These are phyloP conservation scores for Dactylellina leptospora DNA, from an alignment of 2,329 filamentous ascomycete genomes.

Conservation along the genomic window DNA sequence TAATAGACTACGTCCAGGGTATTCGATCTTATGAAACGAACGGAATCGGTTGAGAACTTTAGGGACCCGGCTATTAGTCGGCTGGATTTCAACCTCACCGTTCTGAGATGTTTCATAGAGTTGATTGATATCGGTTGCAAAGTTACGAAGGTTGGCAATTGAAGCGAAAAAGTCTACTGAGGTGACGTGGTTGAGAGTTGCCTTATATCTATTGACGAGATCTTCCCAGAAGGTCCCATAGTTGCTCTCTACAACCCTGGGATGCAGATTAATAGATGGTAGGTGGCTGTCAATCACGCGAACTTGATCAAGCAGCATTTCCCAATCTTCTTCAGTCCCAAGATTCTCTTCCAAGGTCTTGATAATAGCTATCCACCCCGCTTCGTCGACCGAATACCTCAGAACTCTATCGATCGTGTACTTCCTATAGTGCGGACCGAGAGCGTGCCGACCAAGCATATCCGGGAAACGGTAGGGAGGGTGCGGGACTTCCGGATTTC, in stretches of 20 bases:
- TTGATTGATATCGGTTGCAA: conserved; percentile 19
- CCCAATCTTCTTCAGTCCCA: conserved; percentile 36
- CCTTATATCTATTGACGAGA: conserved; percentile 21
- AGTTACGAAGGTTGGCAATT: conserved; percentile 36
- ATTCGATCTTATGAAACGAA: conserved; percentile 11
- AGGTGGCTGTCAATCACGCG: conserved; percentile 24
- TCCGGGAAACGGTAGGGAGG: conserved; percentile 22
- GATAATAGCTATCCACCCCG: conserved; percentile 10
- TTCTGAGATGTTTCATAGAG: conserved; percentile 16
- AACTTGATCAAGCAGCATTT: conserved; percentile 9
- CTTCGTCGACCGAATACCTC: conserved; percentile 26
- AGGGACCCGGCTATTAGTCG: conserved; percentile 1
- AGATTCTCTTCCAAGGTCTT: conserved; percentile 8
- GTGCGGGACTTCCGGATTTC: conserved; percentile 9
- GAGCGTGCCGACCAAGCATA: conserved; percentile 19
- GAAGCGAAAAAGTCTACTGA: conserved; percentile 35
- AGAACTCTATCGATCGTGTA: conserved; percentile 29
- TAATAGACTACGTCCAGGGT: conserved; percentile 1
- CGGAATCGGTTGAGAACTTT: conserved; percentile 14
- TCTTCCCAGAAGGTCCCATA: conserved; percentile 35
- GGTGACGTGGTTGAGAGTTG: conserved; percentile 29
- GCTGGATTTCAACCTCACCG: neutral
- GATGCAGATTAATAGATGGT: conserved; percentile 34
- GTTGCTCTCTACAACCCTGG: conserved; percentile 7
- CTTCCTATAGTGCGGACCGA: conserved; percentile 27